Base-by-base conservation (phyloP, 2,329 filamentous ascomycete species). In the Aspergillus aculeatinus region DNA sequence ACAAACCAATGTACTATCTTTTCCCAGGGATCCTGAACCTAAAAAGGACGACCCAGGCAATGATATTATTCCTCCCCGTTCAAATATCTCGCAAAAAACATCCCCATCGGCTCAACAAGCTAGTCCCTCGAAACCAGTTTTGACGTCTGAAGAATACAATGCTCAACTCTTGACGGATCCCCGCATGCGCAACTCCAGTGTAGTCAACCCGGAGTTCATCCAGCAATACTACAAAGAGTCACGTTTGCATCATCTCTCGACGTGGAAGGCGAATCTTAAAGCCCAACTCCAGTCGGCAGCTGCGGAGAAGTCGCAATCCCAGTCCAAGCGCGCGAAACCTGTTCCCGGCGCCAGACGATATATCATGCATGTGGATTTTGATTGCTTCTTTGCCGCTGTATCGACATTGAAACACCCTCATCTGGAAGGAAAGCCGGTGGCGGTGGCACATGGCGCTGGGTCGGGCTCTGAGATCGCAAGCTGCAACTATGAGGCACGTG, bases 311-410 rank as follows among this genome's bases (percentile, higher is more conserved):
- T 74, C 72, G 10, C 68, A 72, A 76, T 78, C 74, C 21, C 72
- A 73, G 76, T 83, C 72, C 67, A 73, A 64, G 5, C 79, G 66
- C 81, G 79, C 79, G 59, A 83, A 87, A 68, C 81, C 82, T 48
- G 81, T 82, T 27, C 80, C 84, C 12, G 90, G 89, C 0, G 78
- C 87, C 3, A 83, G 93, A 61, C 81, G 90, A 54, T 99, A 98
- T 68, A 84, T 99, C 56, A 85, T 99, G 71, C 95, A 99, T 69
- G 92, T 99, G 31, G 95, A 99, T 72, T 99, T 99, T 74, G 96
- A 99, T 77, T 95, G 92, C 75, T 99, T 99, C 78, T 99, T 99
- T 76, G 96, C 93, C 60, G 91, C 96, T 0, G 91, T 99, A 0
- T 97, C 95, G 0, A 76, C 89, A 19, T 92, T 92, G 68, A 89